Base-by-base conservation (phyloP, 2,329 filamentous ascomycete genomes). In the Alternaria consortialis region DNA sequence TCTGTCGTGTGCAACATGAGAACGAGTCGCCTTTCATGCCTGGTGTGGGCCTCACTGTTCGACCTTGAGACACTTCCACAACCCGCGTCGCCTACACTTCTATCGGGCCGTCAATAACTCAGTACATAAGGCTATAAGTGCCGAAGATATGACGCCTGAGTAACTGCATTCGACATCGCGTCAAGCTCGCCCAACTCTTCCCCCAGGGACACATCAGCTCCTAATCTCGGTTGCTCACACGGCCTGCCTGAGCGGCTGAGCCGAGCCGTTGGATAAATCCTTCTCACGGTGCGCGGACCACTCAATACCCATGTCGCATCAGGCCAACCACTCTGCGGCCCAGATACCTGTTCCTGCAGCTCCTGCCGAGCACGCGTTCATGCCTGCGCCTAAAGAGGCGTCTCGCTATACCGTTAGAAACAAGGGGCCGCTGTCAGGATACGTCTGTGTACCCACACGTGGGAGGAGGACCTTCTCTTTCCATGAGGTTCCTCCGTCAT, bases 261-360 rank as follows among this genome's bases (percentile, higher is more conserved):
- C 56, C 52, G 36, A 36, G 51, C 56, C 43, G 36, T 34, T 48
- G 56, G 47, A 59, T 31, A 37, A 56, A 44, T 53, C 48, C 44
- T 56, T 12, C n/a, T 36, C 44, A 23, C 20, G 23, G 34, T 25
- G 39, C 44, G 47, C 44, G 17, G 46, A 31, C 42, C 12, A 39
- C 32, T 23, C 46, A 31, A 20, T n/a, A 37, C 34, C 29, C 36
- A 32, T 32, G 43, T 43, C 37, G 11, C 13, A 29, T 50, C 44
- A 39, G 57, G 20, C 53, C 40, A 15, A 44, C 44, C 42, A 23
- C 13, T 29, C 40, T 48, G 40, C 53, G 53, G 58, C 53, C 53
- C 40, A 60, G 47, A 56, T 34, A 40, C 53, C 53, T 52, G 46
- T 60, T 60, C 53, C 53, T 60, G 53, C 57, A 56, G 40, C 44